These are phyloP conservation scores for Exophiala mesophila DNA, from an alignment of 2,329 filamentous ascomycete genomes.

Conservation along the genomic window DNA sequence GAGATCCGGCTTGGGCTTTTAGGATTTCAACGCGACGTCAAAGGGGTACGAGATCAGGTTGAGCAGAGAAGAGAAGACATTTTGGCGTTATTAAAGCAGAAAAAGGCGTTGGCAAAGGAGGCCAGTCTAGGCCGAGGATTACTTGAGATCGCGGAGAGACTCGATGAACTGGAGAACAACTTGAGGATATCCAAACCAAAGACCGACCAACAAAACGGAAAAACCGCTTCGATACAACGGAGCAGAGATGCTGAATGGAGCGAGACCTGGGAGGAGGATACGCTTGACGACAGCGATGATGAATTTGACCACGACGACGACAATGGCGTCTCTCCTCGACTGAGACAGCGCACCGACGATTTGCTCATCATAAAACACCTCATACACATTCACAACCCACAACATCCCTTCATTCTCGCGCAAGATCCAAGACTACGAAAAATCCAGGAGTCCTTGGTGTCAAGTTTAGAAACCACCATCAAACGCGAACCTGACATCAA, in stretches of 20 bases:
- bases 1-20: conserved; percentile 82
- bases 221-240: conserved; percentile 20
- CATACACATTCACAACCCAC: conserved; percentile 46
- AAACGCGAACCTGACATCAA: conserved; percentile 46
- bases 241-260: conserved; percentile 33
- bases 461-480: conserved; percentile 61
- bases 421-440: conserved; percentile 54
- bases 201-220: conserved; percentile 1
- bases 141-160: conserved; percentile 42
- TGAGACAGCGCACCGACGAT: conserved; percentile 50
- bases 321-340: conserved; percentile 21
- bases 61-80: conserved; percentile 60
- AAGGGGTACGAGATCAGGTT: conserved; percentile 65
- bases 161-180: conserved; percentile 59
- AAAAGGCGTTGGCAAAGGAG: conserved; percentile 42
- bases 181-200: conserved; percentile 59
- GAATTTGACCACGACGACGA: conserved; percentile 33
- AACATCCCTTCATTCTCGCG: conserved; percentile 59
- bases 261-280: conserved; percentile 32
- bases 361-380: conserved; percentile 54
- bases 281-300: conserved; percentile 34
- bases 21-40: conserved; percentile 77
- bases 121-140: conserved; percentile 57
- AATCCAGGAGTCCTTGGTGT: conserved; percentile 57
- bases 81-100: conserved; percentile 58